phyloP scores from a whole-genome alignment of 495 filamentous ascomycete genomes.

The Penicillium desertorum region DNA sequence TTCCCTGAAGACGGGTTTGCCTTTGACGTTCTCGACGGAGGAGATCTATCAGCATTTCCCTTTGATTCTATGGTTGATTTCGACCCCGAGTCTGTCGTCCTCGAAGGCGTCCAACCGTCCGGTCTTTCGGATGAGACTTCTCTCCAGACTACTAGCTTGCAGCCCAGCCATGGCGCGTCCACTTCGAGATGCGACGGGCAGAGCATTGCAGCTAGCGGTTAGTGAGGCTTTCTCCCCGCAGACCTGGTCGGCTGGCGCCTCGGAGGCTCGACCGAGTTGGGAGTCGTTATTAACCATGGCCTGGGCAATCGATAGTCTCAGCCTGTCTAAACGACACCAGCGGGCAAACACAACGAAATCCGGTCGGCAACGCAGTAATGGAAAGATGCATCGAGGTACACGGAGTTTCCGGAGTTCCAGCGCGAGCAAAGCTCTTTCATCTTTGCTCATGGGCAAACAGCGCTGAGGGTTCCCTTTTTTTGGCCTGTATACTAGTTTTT shows the following conservation, averaged over 20 bases:
- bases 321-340: conserved; percentile 36
- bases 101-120: conserved; percentile 51
- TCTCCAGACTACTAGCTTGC: conserved; percentile 67
- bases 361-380: conserved; percentile 41
- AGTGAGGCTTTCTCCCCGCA: conserved; percentile 39
- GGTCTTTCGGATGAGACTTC: conserved; percentile 56
- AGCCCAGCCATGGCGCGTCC: conserved; percentile 91
- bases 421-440: conserved; percentile 34
- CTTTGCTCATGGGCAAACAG: conserved; percentile 40
- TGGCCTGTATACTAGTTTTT: conserved; percentile 31
- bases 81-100: conserved; percentile 59
- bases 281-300: conserved; percentile 48
- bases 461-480: conserved; percentile 24
- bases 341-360: conserved; percentile 32
- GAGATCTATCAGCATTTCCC: conserved; percentile 63
- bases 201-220: conserved; percentile 70
- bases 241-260: conserved; percentile 34
- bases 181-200: conserved; percentile 86
- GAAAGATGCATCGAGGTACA: conserved; percentile 32
- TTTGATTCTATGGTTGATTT: conserved; percentile 85
- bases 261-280: conserved; percentile 41
- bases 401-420: conserved; percentile 47
- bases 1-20: conserved; percentile 74
- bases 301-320: conserved; percentile 49
- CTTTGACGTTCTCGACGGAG: conserved; percentile 60